These are phyloP conservation scores for Iberis pinnata DNA, from an alignment of 345 rosid species.

Conservation along the genomic window DNA sequence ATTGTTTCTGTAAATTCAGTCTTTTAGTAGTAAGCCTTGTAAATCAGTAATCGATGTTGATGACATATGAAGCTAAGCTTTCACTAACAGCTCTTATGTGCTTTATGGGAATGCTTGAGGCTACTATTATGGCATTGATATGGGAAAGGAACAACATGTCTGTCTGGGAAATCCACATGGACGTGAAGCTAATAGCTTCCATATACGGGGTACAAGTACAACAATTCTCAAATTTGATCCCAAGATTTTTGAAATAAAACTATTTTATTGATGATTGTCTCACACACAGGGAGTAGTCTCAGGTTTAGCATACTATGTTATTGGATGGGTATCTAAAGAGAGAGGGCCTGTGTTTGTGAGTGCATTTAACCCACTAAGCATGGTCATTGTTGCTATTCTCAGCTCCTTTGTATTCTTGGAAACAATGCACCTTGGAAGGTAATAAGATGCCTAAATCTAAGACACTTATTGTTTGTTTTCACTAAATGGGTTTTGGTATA, in stretches of 20 bases:
- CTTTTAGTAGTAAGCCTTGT: too few species aligned
- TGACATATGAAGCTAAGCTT: constrained; percentile 69
- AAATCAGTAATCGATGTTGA: too few species aligned
- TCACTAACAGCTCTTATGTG: constrained; percentile 59
- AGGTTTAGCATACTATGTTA: constrained; percentile 45
- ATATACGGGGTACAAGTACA: constrained; percentile 51
- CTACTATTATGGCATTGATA: constrained; percentile 38
- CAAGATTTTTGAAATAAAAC: constrained; percentile 1
- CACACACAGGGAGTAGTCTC: constrained; percentile 56
- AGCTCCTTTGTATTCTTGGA: constrained; percentile 47
- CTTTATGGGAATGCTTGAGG: constrained; percentile 47
- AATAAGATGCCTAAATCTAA: background rate
- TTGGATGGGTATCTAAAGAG: constrained; percentile 40
- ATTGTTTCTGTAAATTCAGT: constrained; percentile 3
- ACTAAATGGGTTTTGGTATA: constrained; percentile 6
- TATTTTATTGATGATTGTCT: constrained; percentile 5
- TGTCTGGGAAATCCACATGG: constrained; percentile 43
- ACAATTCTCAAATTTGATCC: background rate
- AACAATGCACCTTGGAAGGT: constrained; percentile 54
- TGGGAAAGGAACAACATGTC: constrained; percentile 44
- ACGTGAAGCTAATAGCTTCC: constrained; percentile 33
- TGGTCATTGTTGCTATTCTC: constrained; percentile 50
- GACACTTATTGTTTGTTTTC: background rate
- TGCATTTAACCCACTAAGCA: constrained; percentile 55
- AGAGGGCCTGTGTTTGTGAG: constrained; percentile 71